Base-by-base conservation (phyloP, 352 stramenopile species). In the Phytophthora cactorum region DNA sequence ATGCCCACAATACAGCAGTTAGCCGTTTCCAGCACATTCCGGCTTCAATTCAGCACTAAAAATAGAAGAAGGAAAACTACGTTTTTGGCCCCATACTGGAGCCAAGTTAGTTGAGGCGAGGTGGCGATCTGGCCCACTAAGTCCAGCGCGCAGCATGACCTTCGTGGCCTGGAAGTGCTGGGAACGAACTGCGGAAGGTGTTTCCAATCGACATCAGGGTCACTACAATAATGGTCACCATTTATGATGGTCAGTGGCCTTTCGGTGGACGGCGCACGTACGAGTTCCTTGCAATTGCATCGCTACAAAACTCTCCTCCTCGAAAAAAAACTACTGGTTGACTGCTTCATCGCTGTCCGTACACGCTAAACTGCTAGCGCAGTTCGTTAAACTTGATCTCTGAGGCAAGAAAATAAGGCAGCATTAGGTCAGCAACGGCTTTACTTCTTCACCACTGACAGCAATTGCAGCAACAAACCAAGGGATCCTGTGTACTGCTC, bases 311-410 rank as follows among this genome's bases (percentile, higher is more conserved):
- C 22, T 22, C 22, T 7, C 12, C 31, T 32, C 29, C 22, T 17
- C 34, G 44, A 65, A 45, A 55, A 41, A 34, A 58, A 17, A 63
- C 10, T 34, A 36, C 22, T 22, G 11, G 11, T 47, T 44, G 29
- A 28, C 36, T 49, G 15, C 43, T 36, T 60, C 22, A 44, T 28
- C 54, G 31, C 39, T 52, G 6, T 15, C 7, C 31, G 25, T 45
- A 2, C 25, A 22, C 36, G 52, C 15, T 57, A 25, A 27, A 32
- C 1, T 53, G 5, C 3, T 67, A 87, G 45, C 74, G 64, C 56
- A 91, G 69, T 58, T 91, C 71, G 60, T 90, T 72, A 61, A 93
- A 92, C 66, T 91, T 93, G 75, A 74, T 77, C 63, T 93, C 85
- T 93, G 53, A 17, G 36, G 36, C 27, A 60, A 17, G 29, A n/a